Conservation (phyloP, 2,329 filamentous ascomycete species). For the Aspergillus hortae region DNA sequence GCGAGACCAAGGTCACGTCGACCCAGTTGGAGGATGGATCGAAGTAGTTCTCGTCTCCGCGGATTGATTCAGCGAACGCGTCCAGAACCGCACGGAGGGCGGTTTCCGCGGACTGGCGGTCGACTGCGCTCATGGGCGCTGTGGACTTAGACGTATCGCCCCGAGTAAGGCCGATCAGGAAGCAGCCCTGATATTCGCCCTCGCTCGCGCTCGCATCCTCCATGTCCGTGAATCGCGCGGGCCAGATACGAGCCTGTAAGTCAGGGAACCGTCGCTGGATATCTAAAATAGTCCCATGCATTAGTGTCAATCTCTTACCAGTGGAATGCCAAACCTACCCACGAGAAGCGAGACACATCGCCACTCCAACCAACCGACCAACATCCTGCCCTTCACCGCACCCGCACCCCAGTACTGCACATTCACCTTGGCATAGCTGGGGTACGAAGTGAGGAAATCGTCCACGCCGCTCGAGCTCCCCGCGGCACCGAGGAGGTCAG, state of each 20-base stretch:
- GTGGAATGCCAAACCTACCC: slow-evolving; percentile 1
- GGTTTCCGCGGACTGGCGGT: slow-evolving; percentile 4
- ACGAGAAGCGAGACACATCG: slow-evolving; percentile 7
- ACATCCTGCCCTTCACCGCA: neutral
- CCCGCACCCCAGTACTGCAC: slow-evolving; percentile 7
- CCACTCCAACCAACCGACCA: slow-evolving; percentile 8
- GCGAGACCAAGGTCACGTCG: neutral
- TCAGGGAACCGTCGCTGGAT: slow-evolving; percentile 7
- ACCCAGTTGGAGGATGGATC: slow-evolving; percentile 7
- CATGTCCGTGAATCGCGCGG: slow-evolving; percentile 5
- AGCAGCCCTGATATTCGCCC: slow-evolving; percentile 6
- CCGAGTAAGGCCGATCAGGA: slow-evolving; percentile 2
- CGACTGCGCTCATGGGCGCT: neutral
- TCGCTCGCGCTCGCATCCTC: neutral
- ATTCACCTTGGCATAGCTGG: slow-evolving; percentile 4
- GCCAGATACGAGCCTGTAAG: slow-evolving; percentile 8
- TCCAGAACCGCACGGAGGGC: slow-evolving; percentile 1
- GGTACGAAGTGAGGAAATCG: slow-evolving; percentile 2
- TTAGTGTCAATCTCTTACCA: too few species aligned
- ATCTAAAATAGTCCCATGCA: neutral
- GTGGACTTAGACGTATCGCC: neutral
- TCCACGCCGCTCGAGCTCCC: neutral
- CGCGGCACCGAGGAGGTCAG: neutral
- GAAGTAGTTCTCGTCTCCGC: slow-evolving; percentile 7
- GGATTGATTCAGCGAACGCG: slow-evolving; percentile 3